Conservation (phyloP, 1,139 yeast genomes). For the Chernovozyma sophiae-reginae region DNA sequence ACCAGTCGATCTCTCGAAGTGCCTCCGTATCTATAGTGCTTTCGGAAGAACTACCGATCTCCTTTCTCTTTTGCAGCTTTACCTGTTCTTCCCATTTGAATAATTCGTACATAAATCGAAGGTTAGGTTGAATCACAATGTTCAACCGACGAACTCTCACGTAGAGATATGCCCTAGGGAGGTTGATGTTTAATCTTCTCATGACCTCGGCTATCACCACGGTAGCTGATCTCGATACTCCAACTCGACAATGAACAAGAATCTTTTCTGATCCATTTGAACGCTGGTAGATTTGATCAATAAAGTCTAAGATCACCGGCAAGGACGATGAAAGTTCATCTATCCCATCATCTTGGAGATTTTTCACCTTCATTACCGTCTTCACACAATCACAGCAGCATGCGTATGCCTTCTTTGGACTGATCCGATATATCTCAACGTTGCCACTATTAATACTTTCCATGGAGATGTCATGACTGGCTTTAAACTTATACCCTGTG, state of each 20-base stretch:
- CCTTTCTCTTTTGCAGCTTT: conserved; percentile 8
- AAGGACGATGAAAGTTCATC: conserved; percentile 36
- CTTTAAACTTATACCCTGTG: conserved; percentile 26
- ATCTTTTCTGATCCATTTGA: conserved; percentile 31
- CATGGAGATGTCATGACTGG: conserved; percentile 20
- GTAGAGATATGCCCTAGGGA: conserved; percentile 42
- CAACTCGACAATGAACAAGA: conserved; percentile 48
- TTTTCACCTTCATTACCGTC: conserved; percentile 42
- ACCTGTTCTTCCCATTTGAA: conserved; percentile 44
- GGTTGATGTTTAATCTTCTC: conserved; percentile 32
- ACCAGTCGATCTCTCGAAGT: conserved; percentile 82
- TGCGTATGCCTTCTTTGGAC: conserved; percentile 11
- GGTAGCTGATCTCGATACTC: conserved; percentile 47
- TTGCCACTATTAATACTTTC: conserved; percentile 27
- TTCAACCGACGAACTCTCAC: conserved; percentile 45
- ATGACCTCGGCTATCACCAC: conserved; percentile 49
- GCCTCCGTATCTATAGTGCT: background rate
- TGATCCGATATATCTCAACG: conserved; percentile 29
- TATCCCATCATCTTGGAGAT: conserved; percentile 47
- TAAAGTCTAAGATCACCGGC: conserved; percentile 33
- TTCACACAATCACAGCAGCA: conserved; percentile 15
- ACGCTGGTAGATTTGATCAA: conserved; percentile 27
- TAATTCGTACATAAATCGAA: conserved; percentile 46
- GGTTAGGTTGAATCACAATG: conserved; percentile 47
- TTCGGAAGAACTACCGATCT: background rate